Percentiles rank a stretch among this genome's conserved stretches.
Evolutionary conservation across 2,329 filamentous ascomycete species (phyloP).

Genomic region (Aureobasidium lini): DNA sequence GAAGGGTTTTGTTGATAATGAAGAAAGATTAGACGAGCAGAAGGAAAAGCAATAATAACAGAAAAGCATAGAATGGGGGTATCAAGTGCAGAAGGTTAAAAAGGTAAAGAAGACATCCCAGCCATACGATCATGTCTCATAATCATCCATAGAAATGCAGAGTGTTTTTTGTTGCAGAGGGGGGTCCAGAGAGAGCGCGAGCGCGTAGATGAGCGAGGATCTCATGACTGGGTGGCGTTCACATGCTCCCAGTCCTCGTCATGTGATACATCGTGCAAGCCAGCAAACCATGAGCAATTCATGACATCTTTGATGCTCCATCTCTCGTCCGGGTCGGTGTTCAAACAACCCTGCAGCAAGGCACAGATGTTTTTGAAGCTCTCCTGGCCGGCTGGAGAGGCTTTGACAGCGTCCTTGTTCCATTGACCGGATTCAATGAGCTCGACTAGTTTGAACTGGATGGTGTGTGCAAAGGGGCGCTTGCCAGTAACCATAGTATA

Average conservation of each 20-base stretch:
- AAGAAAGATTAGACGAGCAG: too few species aligned
- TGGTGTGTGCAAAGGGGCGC: conserved; percentile 54
- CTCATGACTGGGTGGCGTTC: neutral
- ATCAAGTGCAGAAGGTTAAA: neutral
- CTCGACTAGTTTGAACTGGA: conserved; percentile 51
- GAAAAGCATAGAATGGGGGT: neutral
- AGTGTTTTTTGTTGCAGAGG: neutral
- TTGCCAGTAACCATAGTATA: conserved; percentile 54
- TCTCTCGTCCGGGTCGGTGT: conserved; percentile 47
- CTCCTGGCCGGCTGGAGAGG: conserved; percentile 32
- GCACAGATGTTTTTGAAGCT: conserved; percentile 43
- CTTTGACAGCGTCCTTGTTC: conserved; percentile 44
- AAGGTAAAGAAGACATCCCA: neutral
- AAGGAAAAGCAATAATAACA: neutral
- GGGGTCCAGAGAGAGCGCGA: neutral
- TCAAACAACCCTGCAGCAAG: conserved; percentile 53
- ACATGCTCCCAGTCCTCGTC: conserved; percentile 9
- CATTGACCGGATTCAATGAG: conserved; percentile 55
- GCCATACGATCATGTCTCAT: neutral
- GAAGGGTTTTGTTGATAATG: too few species aligned
- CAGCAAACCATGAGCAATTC: conserved; percentile 46
- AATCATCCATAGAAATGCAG: neutral
- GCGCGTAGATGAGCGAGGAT: neutral
- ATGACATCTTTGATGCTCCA: conserved; percentile 53
- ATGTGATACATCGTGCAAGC: neutral